Base-by-base conservation (phyloP, 495 filamentous ascomycete genomes). In the Sordaria brevicollis region DNA sequence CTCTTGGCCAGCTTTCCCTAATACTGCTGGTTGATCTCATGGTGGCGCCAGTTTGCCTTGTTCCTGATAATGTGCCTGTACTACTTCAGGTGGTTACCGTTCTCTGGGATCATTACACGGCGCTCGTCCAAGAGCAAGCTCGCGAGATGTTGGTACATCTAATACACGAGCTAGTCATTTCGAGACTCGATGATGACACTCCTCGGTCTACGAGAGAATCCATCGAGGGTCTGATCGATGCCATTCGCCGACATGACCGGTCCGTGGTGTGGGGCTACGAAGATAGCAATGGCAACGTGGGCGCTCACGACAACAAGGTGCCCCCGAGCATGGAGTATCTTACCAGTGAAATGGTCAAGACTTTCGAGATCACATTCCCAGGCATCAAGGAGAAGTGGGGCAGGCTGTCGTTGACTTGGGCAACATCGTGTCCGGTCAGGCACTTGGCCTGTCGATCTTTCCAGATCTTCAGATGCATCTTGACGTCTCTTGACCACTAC, bases 81-180 rank as follows among this genome's bases (percentile, higher is more conserved):
- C 81, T 99, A 65, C 81, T 99, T 11, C 95, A 99, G 80, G 92
- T 96, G 17, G 89, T 97, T 17, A 90, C 95, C 37, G 92, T 97
- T 2, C 86, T 97, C 13, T 99, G 95, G 95, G 95, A 99, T 76
- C 93, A 97, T 69, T 96, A 98, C 74, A 96, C 90, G 3, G 86
- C 92, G n/a, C 87, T 97, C 13, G 94, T 99, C 1, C 95, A 97
- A 74, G 95, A 98, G 71, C 93, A 98, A 78, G 93, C 95, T 43
- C 89, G 94, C 57, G 95, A 99, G 75, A 97, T 99, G 95, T 86
- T 98, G 17, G 93, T 99, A 36, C 95, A 99, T 82, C 85, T 99
- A 9, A 97, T 99, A 65, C 95, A 99, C 75, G 96, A 98, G 76
- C 86, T 99, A 17, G 91, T 99, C 35, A 93, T 97, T 39, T 95